These are phyloP conservation scores for Ricinus communis DNA, from an alignment of 345 rosid species.

Conservation along the genomic window DNA sequence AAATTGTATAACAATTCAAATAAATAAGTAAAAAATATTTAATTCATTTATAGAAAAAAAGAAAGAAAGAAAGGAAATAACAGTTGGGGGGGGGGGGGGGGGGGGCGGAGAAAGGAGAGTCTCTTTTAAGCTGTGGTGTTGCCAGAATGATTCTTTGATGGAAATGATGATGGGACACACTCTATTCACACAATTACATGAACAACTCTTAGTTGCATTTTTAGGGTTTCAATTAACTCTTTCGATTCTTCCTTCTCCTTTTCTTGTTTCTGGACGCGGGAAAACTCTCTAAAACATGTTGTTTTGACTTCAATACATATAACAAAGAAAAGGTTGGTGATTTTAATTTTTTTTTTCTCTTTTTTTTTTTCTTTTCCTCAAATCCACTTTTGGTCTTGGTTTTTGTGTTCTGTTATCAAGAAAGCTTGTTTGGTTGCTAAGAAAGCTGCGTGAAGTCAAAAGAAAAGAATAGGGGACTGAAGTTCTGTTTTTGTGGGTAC, in stretches of 20 bases:
- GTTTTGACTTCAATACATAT: slow-evolving; percentile 23
- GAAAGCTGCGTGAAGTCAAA: slow-evolving; percentile 9
- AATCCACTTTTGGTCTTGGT: too few species aligned
- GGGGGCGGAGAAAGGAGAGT: slow-evolving; percentile 19
- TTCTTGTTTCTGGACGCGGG: slow-evolving; percentile 35
- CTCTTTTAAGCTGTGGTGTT: slow-evolving; percentile 47
- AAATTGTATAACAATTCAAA: not conserved
- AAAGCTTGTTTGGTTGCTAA: slow-evolving; percentile 25
- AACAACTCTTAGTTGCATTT: not conserved
- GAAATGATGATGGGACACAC: slow-evolving; percentile 33
- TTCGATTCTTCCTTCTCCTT: slow-evolving; percentile 7
- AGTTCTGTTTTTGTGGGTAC: too few species aligned
- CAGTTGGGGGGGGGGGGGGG: slow-evolving; percentile 9
- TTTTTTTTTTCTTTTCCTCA: not conserved
- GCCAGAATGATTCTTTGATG: slow-evolving; percentile 35
- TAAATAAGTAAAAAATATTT: not conserved
- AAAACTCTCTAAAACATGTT: slow-evolving; percentile 29
- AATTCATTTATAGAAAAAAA: not conserved
- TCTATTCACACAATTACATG: slow-evolving; percentile 14
- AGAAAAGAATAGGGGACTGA: too few species aligned
- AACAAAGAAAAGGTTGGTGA: slow-evolving; percentile 18
- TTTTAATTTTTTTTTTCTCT: not conserved
- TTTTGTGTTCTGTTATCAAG: not conserved
- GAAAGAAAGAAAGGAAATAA: slow-evolving; percentile 3
- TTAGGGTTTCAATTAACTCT: slow-evolving; percentile 9